A percentile compares a stretch with the other conserved stretches of the same genome.
Evolutionary conservation across 2,329 filamentous ascomycete genomes (phyloP).

Genomic region (Trichoderma simmonsii): DNA sequence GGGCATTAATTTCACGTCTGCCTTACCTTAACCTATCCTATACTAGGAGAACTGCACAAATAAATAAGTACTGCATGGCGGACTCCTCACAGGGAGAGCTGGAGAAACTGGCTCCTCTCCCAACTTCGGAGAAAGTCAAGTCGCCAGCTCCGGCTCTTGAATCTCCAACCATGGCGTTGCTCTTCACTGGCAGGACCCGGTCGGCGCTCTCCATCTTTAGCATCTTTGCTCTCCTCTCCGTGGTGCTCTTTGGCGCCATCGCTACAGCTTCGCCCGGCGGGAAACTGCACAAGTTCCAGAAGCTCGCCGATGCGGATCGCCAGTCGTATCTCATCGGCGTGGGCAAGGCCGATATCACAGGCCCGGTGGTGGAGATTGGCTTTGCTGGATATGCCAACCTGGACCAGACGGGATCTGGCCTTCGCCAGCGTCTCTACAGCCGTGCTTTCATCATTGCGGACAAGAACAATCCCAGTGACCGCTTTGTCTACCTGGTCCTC

Average conservation of each 20-base stretch:
- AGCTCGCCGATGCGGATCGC: slow-evolving; percentile 18
- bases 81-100: background rate
- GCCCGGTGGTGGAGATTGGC: slow-evolving; percentile 84
- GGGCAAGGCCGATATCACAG: slow-evolving; percentile 58
- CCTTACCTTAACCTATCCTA: background rate
- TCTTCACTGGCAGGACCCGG: background rate
- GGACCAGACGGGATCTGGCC: slow-evolving; percentile 75
- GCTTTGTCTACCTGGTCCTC: slow-evolving; percentile 83
- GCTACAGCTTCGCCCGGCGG: background rate
- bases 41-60: background rate
- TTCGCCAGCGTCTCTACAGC: slow-evolving; percentile 84
- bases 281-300: slow-evolving; percentile 10
- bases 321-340: slow-evolving; percentile 51
- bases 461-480: slow-evolving; percentile 60
- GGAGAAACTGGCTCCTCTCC: slow-evolving; percentile 8
- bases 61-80: slow-evolving; percentile 9
- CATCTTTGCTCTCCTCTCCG: slow-evolving; percentile 14
- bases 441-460: slow-evolving; percentile 84
- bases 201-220: slow-evolving; percentile 8
- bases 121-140: slow-evolving; percentile 4
- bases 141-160: background rate
- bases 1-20: background rate
- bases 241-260: slow-evolving; percentile 18
- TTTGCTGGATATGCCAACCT: slow-evolving; percentile 89
- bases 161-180: slow-evolving; percentile 14